Evolutionary conservation across 192 early-diverging fungal species (phyloP), one percentile per base, ranked within the genome.

Genomic region (Pilobolus umbonatus): DNA sequence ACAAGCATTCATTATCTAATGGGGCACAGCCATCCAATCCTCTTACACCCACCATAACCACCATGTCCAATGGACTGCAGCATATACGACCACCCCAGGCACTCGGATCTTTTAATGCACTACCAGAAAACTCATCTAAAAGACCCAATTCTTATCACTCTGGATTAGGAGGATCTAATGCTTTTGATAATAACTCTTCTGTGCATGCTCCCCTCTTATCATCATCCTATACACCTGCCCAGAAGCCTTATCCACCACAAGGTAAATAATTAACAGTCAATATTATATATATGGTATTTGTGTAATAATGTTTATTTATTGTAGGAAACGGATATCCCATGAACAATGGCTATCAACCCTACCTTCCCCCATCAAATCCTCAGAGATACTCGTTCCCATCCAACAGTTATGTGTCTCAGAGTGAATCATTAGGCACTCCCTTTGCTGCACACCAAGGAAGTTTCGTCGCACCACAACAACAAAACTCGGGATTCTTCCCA

Each of bases 141-240:
- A 51, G 65, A 10, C 39, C 58, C 14, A 48, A 22, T 28, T 69
- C 60, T 55, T 67, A 68, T 15, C 39, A 45, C 17, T 61, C 54
- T 36, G 28, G 54, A 34, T 17, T 52, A n/a, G 39, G 39, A 17
- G 15, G 15, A 15, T 12, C 15, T 17, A 42, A 17, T 42, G 14
- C 14, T 15, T 12, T 12, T 24, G 51, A 30, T 47, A 15, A 36
- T 44, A 35, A 0, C 44, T 19, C 34, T 36, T 8, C 38, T 17
- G 55, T 36, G 9, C 36, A 40, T 43, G 57, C 57, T 48, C 44
- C 57, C 5, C 45, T 59, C 7, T 45, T 59, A 36, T 32, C 57
- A 2, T 59, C 57, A n/a, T 45, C 57, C 11, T 59, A 59, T 26
- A 46, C 32, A 17, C 57, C 57, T n/a, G 11, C 51, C 0, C 9